phyloP scores from a whole-genome alignment of 139 green algal genomes.

The Closterium sp. region DNA sequence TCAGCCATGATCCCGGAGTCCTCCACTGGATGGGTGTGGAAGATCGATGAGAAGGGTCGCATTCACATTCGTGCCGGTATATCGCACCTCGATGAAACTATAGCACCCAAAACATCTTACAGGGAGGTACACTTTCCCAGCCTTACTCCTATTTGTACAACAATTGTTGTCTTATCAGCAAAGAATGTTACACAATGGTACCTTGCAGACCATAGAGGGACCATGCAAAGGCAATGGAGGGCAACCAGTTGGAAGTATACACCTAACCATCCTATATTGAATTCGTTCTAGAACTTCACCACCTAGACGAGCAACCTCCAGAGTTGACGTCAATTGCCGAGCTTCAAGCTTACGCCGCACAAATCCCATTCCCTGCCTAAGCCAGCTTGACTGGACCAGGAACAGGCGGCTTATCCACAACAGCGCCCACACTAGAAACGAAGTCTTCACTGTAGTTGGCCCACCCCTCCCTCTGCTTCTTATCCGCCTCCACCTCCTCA shows the following conservation, averaged over 20 bases:
- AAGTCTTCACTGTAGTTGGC: slow-evolving; percentile 37
- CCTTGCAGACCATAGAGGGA: no score
- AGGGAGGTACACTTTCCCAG: no score
- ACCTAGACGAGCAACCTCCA: background rate
- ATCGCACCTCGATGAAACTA: no score
- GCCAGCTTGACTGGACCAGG: background rate
- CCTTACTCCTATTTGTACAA: background rate
- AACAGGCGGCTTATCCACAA: slow-evolving; percentile 28
- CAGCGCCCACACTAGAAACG: slow-evolving; percentile 40
- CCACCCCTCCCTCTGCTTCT: slow-evolving; percentile 25
- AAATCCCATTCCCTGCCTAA: background rate
- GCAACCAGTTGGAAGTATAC: background rate
- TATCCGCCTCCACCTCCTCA: slow-evolving; percentile 57
- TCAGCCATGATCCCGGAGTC: background rate
- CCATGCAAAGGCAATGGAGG: background rate
- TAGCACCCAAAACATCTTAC: no score
- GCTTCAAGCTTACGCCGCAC: background rate
- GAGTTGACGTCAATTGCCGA: background rate
- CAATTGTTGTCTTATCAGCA: background rate
- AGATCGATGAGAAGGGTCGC: no score
- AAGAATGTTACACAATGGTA: background rate
- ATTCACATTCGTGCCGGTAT: no score
- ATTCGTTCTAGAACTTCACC: background rate
- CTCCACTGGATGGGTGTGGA: no score
- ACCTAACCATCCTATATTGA: background rate